A percentile compares a stretch with the other conserved stretches of the same genome.
Conservation (phyloP, 768 basidiomycete genomes). For the Mycena capillaripes region DNA sequence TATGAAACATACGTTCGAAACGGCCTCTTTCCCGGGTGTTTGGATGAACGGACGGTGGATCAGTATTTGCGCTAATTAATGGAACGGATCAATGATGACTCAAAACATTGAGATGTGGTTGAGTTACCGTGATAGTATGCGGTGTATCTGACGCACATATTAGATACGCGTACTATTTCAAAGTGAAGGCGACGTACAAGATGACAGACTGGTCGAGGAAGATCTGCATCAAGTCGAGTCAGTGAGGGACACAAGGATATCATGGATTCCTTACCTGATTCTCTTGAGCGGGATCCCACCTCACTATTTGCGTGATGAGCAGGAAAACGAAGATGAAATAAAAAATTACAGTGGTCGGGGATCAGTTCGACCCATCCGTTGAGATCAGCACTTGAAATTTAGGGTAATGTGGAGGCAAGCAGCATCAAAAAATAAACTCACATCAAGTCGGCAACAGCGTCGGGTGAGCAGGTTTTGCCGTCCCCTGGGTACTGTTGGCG, state of each 20-base stretch:
- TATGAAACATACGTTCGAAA: background rate
- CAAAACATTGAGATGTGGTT: slow-evolving; percentile 46
- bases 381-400: slow-evolving; percentile 49
- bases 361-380: slow-evolving; percentile 60
- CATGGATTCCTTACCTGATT: slow-evolving; percentile 23
- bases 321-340: no score
- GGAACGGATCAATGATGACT: slow-evolving; percentile 44
- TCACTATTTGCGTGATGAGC: slow-evolving; percentile 1
- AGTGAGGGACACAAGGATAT: slow-evolving; percentile 32
- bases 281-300: slow-evolving; percentile 33
- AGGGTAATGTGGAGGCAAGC: background rate
- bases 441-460: slow-evolving; percentile 3
- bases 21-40: slow-evolving; percentile 39
- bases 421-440: background rate
- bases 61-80: slow-evolving; percentile 50
- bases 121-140: slow-evolving; percentile 31
- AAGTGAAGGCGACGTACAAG: background rate
- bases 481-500: background rate
- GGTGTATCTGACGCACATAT: background rate
- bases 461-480: background rate
- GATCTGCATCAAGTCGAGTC: background rate
- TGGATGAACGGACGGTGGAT: slow-evolving; percentile 64
- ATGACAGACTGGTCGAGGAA: slow-evolving; percentile 23
- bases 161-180: background rate
- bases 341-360: slow-evolving; percentile 47